These are phyloP conservation scores for Pichia scutulata DNA, from an alignment of 805 yeast species.

Conservation along the genomic window DNA sequence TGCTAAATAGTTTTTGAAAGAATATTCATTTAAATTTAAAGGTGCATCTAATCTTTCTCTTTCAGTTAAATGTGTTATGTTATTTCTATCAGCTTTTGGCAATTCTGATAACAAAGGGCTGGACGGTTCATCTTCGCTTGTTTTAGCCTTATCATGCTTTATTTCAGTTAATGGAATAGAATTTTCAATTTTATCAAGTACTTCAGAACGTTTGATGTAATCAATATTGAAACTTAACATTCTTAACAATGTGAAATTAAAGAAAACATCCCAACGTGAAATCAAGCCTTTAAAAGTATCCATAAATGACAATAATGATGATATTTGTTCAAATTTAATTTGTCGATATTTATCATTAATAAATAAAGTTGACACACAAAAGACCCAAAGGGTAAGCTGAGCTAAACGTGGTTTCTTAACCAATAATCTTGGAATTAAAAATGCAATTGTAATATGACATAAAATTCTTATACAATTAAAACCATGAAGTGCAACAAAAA, in stretches of 20 bases:
- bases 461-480: slow-evolving; percentile 56
- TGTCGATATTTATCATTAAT: slow-evolving; percentile 62
- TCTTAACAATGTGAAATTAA: slow-evolving; percentile 80
- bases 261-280: slow-evolving; percentile 92
- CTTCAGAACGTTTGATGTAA: slow-evolving; percentile 39
- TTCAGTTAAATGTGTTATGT: slow-evolving; percentile 36
- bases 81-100: not conserved
- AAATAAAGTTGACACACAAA: slow-evolving; percentile 72
- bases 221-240: slow-evolving; percentile 81
- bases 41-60: slow-evolving; percentile 60
- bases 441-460: slow-evolving; percentile 50
- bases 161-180: slow-evolving; percentile 1
- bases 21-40: slow-evolving; percentile 53
- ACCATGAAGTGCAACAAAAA: slow-evolving; percentile 74
- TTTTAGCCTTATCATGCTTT: slow-evolving; percentile 9
- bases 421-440: slow-evolving; percentile 35
- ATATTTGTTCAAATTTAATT: slow-evolving; percentile 39
- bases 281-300: slow-evolving; percentile 74
- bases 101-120: not conserved
- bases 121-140: slow-evolving; percentile 9
- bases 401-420: slow-evolving; percentile 33
- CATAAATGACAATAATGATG: slow-evolving; percentile 37
- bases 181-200: slow-evolving; percentile 5
- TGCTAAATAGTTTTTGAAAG: slow-evolving; percentile 57
- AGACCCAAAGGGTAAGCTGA: slow-evolving; percentile 53